Base-by-base conservation (phyloP, 768 basidiomycete genomes). In the Pleurotus sapidus region DNA sequence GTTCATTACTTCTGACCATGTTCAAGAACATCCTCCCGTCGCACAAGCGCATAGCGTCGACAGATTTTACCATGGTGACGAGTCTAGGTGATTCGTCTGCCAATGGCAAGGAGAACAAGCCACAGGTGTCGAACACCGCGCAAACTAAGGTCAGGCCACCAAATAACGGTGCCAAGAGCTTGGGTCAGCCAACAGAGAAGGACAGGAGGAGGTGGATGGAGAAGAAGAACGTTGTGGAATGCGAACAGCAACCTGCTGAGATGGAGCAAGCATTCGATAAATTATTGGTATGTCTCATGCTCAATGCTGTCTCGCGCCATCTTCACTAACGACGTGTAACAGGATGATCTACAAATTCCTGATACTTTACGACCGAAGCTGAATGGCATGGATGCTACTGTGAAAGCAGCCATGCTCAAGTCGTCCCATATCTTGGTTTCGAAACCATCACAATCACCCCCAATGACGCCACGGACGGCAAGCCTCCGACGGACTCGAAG, bases 321-420 rank as follows among this genome's bases (percentile, higher is more conserved):
- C 37, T 60, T 57, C 45, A 46, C 53, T 47, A 9, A 56, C 38
- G 14, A 34, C 56, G 49, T 20, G 9, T 54, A 55, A 57, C 11
- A 61, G 93, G 91, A 95, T 68, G 91, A 93, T 58, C 84, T 95
- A 51, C 93, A 95, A 72, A 93, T 95, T 18, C 93, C 93, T 3
- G 73, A 82, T 5, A 84, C 83, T 2, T 74, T 94, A 20, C 82
- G 93, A 6, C 87, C 86, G 1, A 92, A 93, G 70, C 82, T 95
- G 15, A 77, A 78, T 48, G 84, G 84, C 14, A 91, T 96, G 83
- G 91, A 95, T 57, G 74, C 86, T 0, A 84, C 88, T 1, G 89
- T 96, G 49, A 96, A 96, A 68, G 92, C 90, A 4, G 91, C 90
- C 11, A 95, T 96, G 91, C 76, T 96, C 56, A 93, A 91, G 67